Evolutionary conservation across 2,329 filamentous ascomycete genomes (phyloP).

Genomic region (Fusarium beomiforme): DNA sequence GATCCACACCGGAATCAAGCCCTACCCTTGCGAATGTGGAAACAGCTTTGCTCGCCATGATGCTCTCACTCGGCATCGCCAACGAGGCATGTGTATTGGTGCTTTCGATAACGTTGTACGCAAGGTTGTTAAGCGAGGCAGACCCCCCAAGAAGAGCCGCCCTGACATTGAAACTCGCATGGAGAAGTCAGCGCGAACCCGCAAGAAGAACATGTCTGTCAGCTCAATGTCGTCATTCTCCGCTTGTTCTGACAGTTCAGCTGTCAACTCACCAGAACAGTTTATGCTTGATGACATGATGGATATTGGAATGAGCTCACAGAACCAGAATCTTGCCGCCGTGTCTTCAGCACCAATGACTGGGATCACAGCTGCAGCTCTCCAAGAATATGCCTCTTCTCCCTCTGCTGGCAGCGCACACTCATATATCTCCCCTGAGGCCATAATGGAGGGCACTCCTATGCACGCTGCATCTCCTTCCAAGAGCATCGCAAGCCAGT

Average conservation of each 20-base stretch:
- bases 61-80: conserved; percentile 90
- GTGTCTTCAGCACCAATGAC: conserved; percentile 60
- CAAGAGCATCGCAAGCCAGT: conserved; percentile 62
- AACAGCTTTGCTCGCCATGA: conserved; percentile 96
- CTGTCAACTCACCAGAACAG: conserved; percentile 61
- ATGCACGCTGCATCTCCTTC: conserved; percentile 58
- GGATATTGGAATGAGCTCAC: conserved; percentile 51
- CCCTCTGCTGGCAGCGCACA: conserved; percentile 52
- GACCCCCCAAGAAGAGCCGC: conserved; percentile 67
- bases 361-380: conserved; percentile 46
- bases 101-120: conserved; percentile 83
- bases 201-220: conserved; percentile 64
- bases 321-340: conserved; percentile 44
- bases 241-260: conserved; percentile 66
- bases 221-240: conserved; percentile 65
- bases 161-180: conserved; percentile 66
- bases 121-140: conserved; percentile 70
- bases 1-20: conserved; percentile 96
- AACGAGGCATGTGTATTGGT: conserved; percentile 95
- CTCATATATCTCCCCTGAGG: conserved; percentile 60
- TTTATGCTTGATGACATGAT: conserved; percentile 61
- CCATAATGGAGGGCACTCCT: conserved; percentile 51
- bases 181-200: conserved; percentile 65
- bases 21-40: conserved; percentile 92
- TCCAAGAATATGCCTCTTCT: conserved; percentile 50